Evolutionary conservation across 805 yeast genomes (phyloP), one percentile per base, ranked within the genome.

Genomic region (Teunomyces gatunensis): DNA sequence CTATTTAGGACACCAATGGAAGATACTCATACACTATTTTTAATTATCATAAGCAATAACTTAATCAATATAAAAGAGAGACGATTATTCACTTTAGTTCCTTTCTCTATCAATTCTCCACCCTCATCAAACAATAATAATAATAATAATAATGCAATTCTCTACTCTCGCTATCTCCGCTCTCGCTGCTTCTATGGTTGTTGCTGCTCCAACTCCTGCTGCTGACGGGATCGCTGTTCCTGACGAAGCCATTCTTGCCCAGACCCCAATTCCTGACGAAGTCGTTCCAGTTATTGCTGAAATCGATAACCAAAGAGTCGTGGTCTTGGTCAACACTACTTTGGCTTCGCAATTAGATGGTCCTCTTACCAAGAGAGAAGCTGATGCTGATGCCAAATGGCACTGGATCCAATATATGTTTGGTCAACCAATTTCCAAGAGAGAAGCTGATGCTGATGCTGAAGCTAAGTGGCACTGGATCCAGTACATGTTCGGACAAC

Each of bases 241-340:
- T 11, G 50, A 48, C 3, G 51, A 54, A 37, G 53, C 58, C n/a
- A 34, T 54, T 29, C 29, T 29, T 28, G 55, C 37, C 33, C 32
- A 37, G 12, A 29, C 40, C 12, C 46, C 43, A 9, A 29, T 54
- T 30, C 28, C 49, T 9, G 44, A 30, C 28, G 55, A 49, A 4
- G 47, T 42, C 5, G 56, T 42, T 23, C 51, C 55, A 0, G 27
- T 54, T 21, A 39, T 53, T 13, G 42, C 39, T 27, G 47, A 47
- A 20, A 11, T 43, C 12, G 47, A 53, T 29, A 56, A 53, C 20
- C 51, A 50, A 23, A 47, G 46, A 32, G 46, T 44, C 13, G 28
- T 54, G 20, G 37, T 53, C 18, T 20, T 51, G 27, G 47, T 54
- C 47, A 54, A 54, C 47, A 23, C 55, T 23, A 54, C 58, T 36